These are phyloP conservation scores for Mucor mucedo DNA, from an alignment of 371 early-diverging fungal genomes.

Conservation along the genomic window DNA sequence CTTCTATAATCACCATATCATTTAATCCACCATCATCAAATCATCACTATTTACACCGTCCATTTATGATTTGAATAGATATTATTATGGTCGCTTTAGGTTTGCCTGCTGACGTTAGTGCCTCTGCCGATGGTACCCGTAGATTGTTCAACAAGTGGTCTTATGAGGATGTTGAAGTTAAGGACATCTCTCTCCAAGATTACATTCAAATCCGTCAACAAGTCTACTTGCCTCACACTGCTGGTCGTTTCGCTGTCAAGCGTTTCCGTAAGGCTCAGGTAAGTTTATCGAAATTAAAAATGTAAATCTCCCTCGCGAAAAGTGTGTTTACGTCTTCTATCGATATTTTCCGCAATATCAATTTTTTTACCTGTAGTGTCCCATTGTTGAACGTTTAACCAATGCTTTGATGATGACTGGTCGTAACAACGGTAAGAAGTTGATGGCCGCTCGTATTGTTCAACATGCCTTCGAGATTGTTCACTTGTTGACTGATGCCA, in stretches of 20 bases:
- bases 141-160: constrained; percentile 91
- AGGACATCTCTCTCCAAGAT: constrained; percentile 90
- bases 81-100: constrained; percentile 32
- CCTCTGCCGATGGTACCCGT: constrained; percentile 56
- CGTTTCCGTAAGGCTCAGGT: constrained; percentile 95
- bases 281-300: constrained; percentile 12
- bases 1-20: too few species aligned
- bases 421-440: constrained; percentile 99
- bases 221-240: constrained; percentile 96
- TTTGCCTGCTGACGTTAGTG: constrained; percentile 35
- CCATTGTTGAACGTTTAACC: constrained; percentile 98
- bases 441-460: constrained; percentile 96
- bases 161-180: constrained; percentile 90
- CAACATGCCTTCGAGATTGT: constrained; percentile 99
- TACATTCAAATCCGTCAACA: constrained; percentile 90
- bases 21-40: too few species aligned
- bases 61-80: neutral
- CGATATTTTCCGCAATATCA: constrained; percentile 18
- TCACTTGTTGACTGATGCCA: constrained; percentile 95
- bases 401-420: constrained; percentile 99
- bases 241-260: constrained; percentile 94
- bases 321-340: constrained; percentile 24
- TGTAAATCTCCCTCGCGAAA: constrained; percentile 22
- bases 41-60: too few species aligned
- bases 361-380: constrained; percentile 68